phyloP scores from a whole-genome alignment of 306 rosid genomes.

The Cyamopsis tetragonoloba region DNA sequence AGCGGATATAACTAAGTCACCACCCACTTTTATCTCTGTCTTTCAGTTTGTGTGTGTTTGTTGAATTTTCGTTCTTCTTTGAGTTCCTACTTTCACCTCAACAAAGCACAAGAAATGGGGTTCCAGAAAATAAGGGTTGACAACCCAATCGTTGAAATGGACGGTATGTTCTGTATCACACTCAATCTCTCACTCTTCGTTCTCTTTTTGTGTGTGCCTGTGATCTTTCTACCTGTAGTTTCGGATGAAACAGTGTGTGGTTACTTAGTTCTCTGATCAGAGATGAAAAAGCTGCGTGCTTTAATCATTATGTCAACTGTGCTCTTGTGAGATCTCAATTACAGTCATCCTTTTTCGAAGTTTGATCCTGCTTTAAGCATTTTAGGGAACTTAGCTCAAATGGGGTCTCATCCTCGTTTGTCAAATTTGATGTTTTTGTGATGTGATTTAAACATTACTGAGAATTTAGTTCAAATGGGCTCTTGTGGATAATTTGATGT shows the following conservation, averaged over 20 bases:
- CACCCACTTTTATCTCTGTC: neutral
- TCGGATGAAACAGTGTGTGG: neutral
- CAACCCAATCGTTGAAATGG: slow-evolving; percentile 98
- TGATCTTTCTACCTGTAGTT: neutral
- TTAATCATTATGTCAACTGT: slow-evolving; percentile 4
- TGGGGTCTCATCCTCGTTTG: neutral
- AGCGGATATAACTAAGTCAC: no score
- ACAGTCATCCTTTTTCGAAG: neutral
- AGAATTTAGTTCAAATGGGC: slow-evolving; percentile 1
- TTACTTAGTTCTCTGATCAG: neutral
- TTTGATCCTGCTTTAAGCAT: neutral
- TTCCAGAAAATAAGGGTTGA: slow-evolving; percentile 73
- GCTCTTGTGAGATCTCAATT: neutral
- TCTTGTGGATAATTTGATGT: neutral
- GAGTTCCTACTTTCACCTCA: neutral
- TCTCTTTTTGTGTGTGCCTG: neutral
- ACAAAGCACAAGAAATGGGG: slow-evolving; percentile 43
- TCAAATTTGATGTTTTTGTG: neutral
- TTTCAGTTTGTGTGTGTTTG: neutral
- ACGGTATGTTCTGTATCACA: slow-evolving; percentile 45
- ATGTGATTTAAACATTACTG: neutral
- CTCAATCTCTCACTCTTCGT: neutral
- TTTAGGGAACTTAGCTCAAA: neutral
- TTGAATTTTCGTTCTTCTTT: neutral
- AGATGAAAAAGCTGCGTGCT: neutral